A percentile compares a stretch with the other conserved stretches of the same genome.
phyloP scores from a whole-genome alignment of 495 filamentous ascomycete species.

The Daldinia decipiens region DNA sequence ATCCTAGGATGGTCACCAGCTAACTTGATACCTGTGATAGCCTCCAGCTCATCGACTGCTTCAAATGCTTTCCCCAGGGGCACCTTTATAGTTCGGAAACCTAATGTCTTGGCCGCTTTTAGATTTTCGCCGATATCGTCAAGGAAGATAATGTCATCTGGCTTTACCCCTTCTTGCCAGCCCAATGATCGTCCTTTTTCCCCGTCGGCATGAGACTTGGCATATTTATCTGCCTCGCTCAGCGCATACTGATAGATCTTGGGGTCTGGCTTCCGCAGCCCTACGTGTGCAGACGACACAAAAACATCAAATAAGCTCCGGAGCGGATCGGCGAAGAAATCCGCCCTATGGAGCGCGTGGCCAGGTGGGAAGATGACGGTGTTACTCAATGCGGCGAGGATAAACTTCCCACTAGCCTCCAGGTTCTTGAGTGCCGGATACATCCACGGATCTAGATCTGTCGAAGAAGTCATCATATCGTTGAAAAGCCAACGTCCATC shows the following conservation, averaged over 20 bases:
- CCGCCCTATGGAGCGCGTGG: constrained; percentile 62
- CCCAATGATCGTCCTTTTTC: constrained; percentile 55
- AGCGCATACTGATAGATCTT: constrained; percentile 82
- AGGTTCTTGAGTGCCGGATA: constrained; percentile 81
- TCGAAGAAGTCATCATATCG: constrained; percentile 86
- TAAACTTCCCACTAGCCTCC: constrained; percentile 68
- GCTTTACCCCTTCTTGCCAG: constrained; percentile 62
- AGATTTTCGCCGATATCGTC: constrained; percentile 98
- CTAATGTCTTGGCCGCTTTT: constrained; percentile 77
- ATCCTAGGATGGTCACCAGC: constrained; percentile 58
- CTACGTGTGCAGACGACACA: constrained; percentile 84
- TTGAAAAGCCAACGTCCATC: constrained; percentile 87
- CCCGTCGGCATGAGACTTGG: constrained; percentile 55
- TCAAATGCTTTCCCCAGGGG: constrained; percentile 78
- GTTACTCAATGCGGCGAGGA: constrained; percentile 87
- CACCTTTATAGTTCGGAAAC: constrained; percentile 87
- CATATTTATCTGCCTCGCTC: constrained; percentile 67
- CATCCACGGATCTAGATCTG: constrained; percentile 84
- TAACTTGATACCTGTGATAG: constrained; percentile 60
- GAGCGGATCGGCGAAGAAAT: constrained; percentile 59
- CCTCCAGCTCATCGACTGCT: constrained; percentile 68
- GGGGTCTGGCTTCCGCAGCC: constrained; percentile 86
- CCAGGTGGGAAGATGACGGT: constrained; percentile 81
- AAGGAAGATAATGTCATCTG: constrained; percentile 82
- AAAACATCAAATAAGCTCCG: constrained; percentile 80